Evolutionary conservation across 2,329 filamentous ascomycete species (phyloP).

Genomic region (Colletotrichum spinosum): DNA sequence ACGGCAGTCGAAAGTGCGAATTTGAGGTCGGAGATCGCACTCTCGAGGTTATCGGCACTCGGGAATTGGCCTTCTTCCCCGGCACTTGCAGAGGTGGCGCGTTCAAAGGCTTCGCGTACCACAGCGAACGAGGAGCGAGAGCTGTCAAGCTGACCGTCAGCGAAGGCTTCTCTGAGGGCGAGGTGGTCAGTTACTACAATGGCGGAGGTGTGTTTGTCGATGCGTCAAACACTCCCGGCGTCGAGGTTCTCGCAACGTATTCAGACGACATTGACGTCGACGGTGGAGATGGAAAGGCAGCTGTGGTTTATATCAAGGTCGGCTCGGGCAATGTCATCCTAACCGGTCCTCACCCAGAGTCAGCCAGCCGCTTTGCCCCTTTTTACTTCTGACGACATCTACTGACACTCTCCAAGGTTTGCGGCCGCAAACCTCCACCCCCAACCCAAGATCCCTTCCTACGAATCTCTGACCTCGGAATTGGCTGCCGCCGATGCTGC

Average conservation of each 20-base stretch:
- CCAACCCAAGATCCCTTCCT: slow-evolving; percentile 74
- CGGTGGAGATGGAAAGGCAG: slow-evolving; percentile 77
- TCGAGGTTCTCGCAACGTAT: slow-evolving; percentile 88
- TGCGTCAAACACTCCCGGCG: slow-evolving; percentile 72
- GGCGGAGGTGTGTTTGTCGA: slow-evolving; percentile 95
- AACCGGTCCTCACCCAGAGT: slow-evolving; percentile 95
- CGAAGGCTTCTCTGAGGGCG: slow-evolving; percentile 62
- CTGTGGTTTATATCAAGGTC: slow-evolving; percentile 85
- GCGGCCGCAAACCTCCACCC: slow-evolving; percentile 80
- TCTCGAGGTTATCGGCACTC: slow-evolving; percentile 85
- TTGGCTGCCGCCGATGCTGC: slow-evolving; percentile 77
- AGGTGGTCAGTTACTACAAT: slow-evolving; percentile 88
- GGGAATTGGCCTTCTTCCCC: slow-evolving; percentile 90
- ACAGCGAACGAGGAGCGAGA: slow-evolving; percentile 85
- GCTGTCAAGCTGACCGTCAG: slow-evolving; percentile 76
- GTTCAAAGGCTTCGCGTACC: slow-evolving; percentile 90
- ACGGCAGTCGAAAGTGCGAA: slow-evolving; percentile 83
- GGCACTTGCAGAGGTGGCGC: slow-evolving; percentile 87
- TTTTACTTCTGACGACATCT: no score
- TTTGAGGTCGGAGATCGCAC: slow-evolving; percentile 83
- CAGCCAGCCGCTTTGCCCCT: slow-evolving; percentile 25
- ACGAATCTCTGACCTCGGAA: slow-evolving; percentile 74
- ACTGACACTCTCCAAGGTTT: slow-evolving; percentile 69
- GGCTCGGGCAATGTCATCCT: slow-evolving; percentile 84
- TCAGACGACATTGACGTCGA: slow-evolving; percentile 80